A percentile compares a stretch with the other conserved stretches of the same genome.
phyloP scores from a whole-genome alignment of 768 basidiomycete genomes.

The Agaricus blazei region DNA sequence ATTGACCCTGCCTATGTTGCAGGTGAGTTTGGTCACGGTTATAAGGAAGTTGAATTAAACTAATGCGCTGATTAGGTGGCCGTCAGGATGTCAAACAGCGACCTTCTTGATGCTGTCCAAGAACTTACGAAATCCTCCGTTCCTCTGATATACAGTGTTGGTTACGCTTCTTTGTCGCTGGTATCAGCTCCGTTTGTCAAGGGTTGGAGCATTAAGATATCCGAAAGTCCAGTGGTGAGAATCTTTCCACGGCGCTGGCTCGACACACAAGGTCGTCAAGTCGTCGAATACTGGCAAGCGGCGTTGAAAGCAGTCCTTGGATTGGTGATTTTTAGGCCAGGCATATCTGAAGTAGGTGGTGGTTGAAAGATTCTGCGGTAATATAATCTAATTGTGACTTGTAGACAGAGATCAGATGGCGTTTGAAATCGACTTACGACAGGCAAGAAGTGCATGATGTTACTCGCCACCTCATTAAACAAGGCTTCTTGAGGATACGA shows the following conservation, averaged over 20 bases:
- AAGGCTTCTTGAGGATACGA: conserved; percentile 39
- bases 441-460: conserved; percentile 69
- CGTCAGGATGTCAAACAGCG: neutral
- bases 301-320: conserved; percentile 66
- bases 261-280: conserved; percentile 58
- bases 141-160: conserved; percentile 64
- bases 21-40: neutral
- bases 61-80: neutral
- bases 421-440: conserved; percentile 68
- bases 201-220: conserved; percentile 53
- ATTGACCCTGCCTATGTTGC: conserved; percentile 23
- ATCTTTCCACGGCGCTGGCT: conserved; percentile 73
- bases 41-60: neutral
- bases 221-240: conserved; percentile 36
- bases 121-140: conserved; percentile 39
- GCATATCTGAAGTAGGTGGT: conserved; percentile 60
- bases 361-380: neutral
- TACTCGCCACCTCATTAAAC: conserved; percentile 46
- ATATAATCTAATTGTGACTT: conserved; percentile 5
- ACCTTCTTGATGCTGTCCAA: conserved; percentile 8
- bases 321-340: conserved; percentile 63
- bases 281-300: conserved; percentile 67
- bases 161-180: conserved; percentile 50
- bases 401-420: conserved; percentile 68
- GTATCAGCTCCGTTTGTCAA: conserved; percentile 48